Evolutionary conservation across 352 stramenopile species (phyloP), one percentile per base, ranked within the genome.

Genomic region (Aphanomyces euteiches): DNA sequence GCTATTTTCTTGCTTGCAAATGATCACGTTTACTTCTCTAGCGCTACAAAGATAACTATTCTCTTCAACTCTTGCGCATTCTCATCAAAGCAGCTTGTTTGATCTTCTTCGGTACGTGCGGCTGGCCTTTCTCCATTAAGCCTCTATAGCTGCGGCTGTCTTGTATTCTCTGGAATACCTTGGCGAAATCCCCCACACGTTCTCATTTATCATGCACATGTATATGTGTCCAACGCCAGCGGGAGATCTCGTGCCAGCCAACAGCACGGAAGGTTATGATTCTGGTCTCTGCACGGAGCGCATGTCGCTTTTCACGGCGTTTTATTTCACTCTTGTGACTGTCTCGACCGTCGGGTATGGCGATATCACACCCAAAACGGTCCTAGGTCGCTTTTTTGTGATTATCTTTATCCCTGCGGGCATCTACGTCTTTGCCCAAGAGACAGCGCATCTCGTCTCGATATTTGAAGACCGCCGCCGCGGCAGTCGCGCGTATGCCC

Each of bases 311-410:
- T 95, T 95, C 56, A 88, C 85, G 56, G 90, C 86, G 41, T 90
- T 95, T 54, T 95, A 95, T 73, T 95, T 94, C 56, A 94, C 93
- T 80, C 92, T 95, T 53, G 88, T 95, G 58, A 95, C 88, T 3
- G 86, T 93, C 8, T 94, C 86, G 8, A 95, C 88, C 5, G 88
- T 95, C 38, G 88, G 88, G 0, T 95, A 95, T 58, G 88, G 88
- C 3, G 88, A 95, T 68, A 93, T 95, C 56, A 90, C 80, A 0
- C 88, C 88, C 34, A 90, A 91, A 65, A 95, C 88, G 0, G 85
- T 95, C 34, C 74, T 93, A 13, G 86, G 87, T 0, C 85, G 91
- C 40, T 71, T 90, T 57, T 83, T 81, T 48, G 85, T 95, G 3
- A 90, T 85, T 66, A 74, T 88, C 13, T 90, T 95, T 57, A 95